Conservation (phyloP, 495 filamentous ascomycete genomes). For the Penicillium parvum region DNA sequence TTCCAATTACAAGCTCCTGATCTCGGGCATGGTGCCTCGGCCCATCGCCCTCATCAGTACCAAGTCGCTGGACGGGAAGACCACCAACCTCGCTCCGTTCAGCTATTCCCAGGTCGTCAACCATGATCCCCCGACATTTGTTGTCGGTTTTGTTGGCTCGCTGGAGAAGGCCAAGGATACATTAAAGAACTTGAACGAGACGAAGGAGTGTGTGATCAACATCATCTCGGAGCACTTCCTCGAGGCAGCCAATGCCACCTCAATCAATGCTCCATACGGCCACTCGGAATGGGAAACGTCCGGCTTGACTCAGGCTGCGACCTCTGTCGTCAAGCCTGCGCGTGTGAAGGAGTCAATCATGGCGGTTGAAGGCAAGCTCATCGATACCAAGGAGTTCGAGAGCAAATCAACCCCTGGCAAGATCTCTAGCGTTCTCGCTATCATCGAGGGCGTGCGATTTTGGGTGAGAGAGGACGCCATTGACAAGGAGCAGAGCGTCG, state of each 20-base stretch:
- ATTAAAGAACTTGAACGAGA: constrained; percentile 65
- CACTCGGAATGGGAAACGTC: constrained; percentile 75
- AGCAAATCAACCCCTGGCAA: constrained; percentile 62
- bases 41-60: constrained; percentile 67
- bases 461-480: constrained; percentile 89
- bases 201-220: constrained; percentile 74
- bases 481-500: constrained; percentile 64
- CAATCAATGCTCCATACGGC: constrained; percentile 74
- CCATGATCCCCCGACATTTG: constrained; percentile 88
- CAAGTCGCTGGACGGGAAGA: constrained; percentile 51
- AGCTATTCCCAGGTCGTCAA: constrained; percentile 78
- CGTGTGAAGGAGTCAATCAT: constrained; percentile 80
- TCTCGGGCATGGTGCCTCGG: constrained; percentile 78
- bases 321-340: constrained; percentile 60
- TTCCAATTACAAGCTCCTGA: constrained; percentile 90
- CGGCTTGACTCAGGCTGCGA: constrained; percentile 70
- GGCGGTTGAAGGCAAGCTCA: constrained; percentile 72
- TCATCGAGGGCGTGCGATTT: constrained; percentile 83
- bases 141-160: constrained; percentile 60
- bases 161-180: constrained; percentile 68
- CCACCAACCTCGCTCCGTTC: constrained; percentile 81
- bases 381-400: constrained; percentile 71
- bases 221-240: constrained; percentile 80
- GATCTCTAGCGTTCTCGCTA: constrained; percentile 66
- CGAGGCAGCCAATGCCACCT: constrained; percentile 80